phyloP scores from a whole-genome alignment of 768 basidiomycete genomes.

The Leccinum boreale region DNA sequence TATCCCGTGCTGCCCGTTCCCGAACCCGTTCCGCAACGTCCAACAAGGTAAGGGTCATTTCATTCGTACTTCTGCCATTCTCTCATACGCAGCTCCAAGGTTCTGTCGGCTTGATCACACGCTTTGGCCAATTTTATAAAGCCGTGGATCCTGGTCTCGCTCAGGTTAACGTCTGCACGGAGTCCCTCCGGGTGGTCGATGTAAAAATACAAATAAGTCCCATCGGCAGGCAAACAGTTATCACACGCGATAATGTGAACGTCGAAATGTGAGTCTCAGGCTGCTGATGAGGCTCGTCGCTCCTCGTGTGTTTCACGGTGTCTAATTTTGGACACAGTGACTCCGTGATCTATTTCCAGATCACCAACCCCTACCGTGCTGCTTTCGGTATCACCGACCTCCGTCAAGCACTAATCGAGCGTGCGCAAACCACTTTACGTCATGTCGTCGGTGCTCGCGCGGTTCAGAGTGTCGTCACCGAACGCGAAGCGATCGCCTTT shows the following conservation, averaged over 20 bases:
- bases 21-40: conserved; percentile 84
- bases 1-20: conserved; percentile 79
- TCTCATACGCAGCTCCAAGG: conserved; percentile 43
- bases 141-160: conserved; percentile 91
- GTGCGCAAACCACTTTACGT: conserved; percentile 92
- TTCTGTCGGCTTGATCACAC: conserved; percentile 84
- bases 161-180: conserved; percentile 93
- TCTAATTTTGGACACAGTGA: conserved; percentile 47
- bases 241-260: conserved; percentile 95
- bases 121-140: conserved; percentile 96
- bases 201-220: conserved; percentile 94
- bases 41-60: conserved; percentile 58
- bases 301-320: neutral
- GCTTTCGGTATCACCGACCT: conserved; percentile 93
- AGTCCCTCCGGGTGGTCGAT: conserved; percentile 80
- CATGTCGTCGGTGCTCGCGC: conserved; percentile 94
- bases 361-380: conserved; percentile 86
- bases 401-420: conserved; percentile 77
- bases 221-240: conserved; percentile 85
- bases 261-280: conserved; percentile 84
- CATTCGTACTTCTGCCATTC: conserved; percentile 1
- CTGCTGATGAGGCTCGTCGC: neutral
- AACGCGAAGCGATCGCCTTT: conserved; percentile 93
- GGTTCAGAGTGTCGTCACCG: conserved; percentile 94
- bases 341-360: conserved; percentile 92